These are phyloP conservation scores for Populus nigra DNA, from an alignment of 345 rosid species.

Conservation along the genomic window DNA sequence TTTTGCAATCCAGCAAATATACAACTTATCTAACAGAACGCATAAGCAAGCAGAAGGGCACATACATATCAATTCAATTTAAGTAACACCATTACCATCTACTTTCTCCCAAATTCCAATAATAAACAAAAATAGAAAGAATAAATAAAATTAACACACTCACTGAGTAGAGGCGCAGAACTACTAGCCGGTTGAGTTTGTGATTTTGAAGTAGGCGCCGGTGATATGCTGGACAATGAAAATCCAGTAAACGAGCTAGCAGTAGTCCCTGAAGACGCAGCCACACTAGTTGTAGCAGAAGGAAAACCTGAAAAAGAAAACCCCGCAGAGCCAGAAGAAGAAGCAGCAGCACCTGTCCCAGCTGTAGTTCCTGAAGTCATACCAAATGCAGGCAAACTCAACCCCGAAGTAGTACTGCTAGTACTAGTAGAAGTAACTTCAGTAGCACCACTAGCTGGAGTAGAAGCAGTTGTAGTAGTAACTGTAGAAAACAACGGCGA, in stretches of 20 bases:
- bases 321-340: conserved; percentile 32
- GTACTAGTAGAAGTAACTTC: conserved; percentile 38
- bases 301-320: conserved; percentile 47
- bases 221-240: conserved; percentile 47
- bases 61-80: background rate
- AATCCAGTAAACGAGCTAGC: conserved; percentile 62
- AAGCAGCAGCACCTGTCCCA: conserved; percentile 31
- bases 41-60: background rate
- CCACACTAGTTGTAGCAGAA: conserved; percentile 28
- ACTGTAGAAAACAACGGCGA: conserved; percentile 1
- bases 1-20: background rate
- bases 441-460: conserved; percentile 37
- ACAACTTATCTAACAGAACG: background rate
- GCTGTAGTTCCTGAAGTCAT: conserved; percentile 24
- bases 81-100: background rate
- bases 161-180: conserved; percentile 51
- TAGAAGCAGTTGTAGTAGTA: conserved; percentile 34
- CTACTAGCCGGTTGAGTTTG: conserved; percentile 43
- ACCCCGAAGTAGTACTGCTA: conserved; percentile 33
- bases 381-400: conserved; percentile 47
- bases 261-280: conserved; percentile 49
- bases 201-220: conserved; percentile 47
- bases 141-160: conserved; percentile 31
- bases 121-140: background rate
- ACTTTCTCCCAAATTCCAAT: background rate